These are phyloP conservation scores for Vigna nakashimae DNA, from an alignment of 306 rosid species.

Conservation along the genomic window DNA sequence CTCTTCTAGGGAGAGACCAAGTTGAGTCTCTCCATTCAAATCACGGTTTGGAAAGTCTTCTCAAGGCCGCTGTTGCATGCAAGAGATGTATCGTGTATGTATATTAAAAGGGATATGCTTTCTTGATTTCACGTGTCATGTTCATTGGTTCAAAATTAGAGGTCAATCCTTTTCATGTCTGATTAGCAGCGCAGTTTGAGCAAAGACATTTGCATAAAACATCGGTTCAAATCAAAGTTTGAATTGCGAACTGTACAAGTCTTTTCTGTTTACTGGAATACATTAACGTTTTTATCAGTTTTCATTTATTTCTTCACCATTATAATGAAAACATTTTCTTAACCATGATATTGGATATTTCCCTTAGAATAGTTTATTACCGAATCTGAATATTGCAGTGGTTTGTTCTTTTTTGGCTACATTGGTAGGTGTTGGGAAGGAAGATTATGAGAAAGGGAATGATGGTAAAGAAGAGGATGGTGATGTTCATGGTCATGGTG, in stretches of 20 bases:
- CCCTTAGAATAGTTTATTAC: too few relatives aligned
- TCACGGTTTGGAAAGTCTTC: slow-evolving; percentile 38
- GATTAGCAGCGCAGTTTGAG: slow-evolving; percentile 24
- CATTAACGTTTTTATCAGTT: neutral
- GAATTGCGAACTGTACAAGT: slow-evolving; percentile 1
- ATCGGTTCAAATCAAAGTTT: slow-evolving; percentile 29
- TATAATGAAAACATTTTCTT: neutral
- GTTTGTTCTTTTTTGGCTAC: neutral
- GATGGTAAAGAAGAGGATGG: too few relatives aligned
- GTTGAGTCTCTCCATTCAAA: slow-evolving; percentile 50
- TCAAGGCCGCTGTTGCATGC: slow-evolving; percentile 32
- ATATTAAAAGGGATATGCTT: slow-evolving; percentile 55
- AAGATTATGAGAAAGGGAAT: too few relatives aligned
- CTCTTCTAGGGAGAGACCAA: slow-evolving; percentile 71
- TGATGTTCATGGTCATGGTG: too few relatives aligned
- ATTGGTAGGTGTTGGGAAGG: too few relatives aligned
- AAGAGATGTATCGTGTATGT: slow-evolving; percentile 41
- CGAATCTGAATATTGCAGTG: neutral
- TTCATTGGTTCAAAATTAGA: slow-evolving; percentile 30
- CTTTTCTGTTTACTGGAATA: slow-evolving; percentile 18
- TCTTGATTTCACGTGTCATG: slow-evolving; percentile 36
- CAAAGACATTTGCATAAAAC: slow-evolving; percentile 15
- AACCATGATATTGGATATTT: too few relatives aligned
- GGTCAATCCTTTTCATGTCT: slow-evolving; percentile 19
- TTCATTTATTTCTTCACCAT: slow-evolving; percentile 24